These are phyloP conservation scores for Hymenotorrendiella dingleyae DNA, from an alignment of 2,329 filamentous ascomycete genomes.

Conservation along the genomic window DNA sequence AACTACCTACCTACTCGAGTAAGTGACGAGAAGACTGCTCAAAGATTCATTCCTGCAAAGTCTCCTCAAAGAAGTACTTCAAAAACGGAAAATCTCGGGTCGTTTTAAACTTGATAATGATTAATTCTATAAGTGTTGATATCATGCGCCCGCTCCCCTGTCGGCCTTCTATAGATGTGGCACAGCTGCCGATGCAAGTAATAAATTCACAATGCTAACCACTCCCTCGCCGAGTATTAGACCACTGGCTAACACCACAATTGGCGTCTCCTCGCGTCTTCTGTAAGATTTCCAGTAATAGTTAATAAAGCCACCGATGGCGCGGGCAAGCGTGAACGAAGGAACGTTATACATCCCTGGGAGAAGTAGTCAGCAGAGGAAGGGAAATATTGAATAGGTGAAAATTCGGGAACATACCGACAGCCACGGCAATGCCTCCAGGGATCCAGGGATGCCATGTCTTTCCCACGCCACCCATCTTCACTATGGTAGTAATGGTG, in stretches of 20 bases:
- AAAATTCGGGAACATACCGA: slow-evolving; percentile 60
- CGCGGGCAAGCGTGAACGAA: slow-evolving; percentile 86
- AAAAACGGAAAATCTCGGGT: no score
- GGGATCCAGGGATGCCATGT: slow-evolving; percentile 74
- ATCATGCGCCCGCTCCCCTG: no score
- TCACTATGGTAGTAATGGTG: slow-evolving; percentile 60
- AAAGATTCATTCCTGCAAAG: no score
- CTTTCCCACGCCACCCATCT: slow-evolving; percentile 49
- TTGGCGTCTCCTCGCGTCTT: slow-evolving; percentile 58
- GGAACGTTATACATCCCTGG: slow-evolving; percentile 95
- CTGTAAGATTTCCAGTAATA: slow-evolving; percentile 68
- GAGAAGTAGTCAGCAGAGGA: slow-evolving; percentile 1
- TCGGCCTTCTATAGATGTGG: slow-evolving; percentile 65
- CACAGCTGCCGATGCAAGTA: slow-evolving; percentile 70
- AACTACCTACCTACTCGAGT: no score
- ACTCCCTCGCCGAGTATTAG: slow-evolving; percentile 91
- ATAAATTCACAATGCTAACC: slow-evolving; percentile 82
- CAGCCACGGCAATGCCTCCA: slow-evolving; percentile 91
- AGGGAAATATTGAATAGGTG: neutral
- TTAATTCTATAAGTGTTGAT: neutral
- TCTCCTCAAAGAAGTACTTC: no score
- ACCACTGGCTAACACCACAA: slow-evolving; percentile 85
- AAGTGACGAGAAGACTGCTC: no score
- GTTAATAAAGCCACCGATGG: slow-evolving; percentile 68
- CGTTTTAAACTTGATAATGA: neutral